phyloP scores from a whole-genome alignment of 2,329 filamentous ascomycete genomes.

The Xylaria sp. region DNA sequence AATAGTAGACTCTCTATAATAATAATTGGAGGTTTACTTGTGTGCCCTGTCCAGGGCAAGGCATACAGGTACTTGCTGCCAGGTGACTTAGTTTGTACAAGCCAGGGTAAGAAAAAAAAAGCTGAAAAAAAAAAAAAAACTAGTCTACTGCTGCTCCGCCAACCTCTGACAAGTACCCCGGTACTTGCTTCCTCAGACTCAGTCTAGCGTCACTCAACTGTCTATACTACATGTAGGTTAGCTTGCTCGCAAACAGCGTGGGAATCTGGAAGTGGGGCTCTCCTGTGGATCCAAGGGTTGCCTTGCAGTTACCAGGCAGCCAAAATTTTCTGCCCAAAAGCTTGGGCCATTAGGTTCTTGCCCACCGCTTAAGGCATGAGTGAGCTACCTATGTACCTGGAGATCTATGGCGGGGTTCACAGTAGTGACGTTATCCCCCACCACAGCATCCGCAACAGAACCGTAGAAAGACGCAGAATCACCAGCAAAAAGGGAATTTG shows the following conservation, averaged over 20 bases:
- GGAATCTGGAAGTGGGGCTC: neutral
- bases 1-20: neutral
- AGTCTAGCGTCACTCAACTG: too few species aligned
- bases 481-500: neutral
- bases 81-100: neutral
- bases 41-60: neutral
- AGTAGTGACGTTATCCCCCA: conserved; percentile 36
- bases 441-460: conserved; percentile 26
- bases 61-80: neutral
- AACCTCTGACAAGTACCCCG: neutral
- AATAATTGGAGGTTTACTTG: neutral
- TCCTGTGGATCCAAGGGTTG: conserved; percentile 23
- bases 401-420: conserved; percentile 34
- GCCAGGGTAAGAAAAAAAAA: neutral
- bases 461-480: conserved; percentile 19
- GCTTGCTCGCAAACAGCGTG: neutral
- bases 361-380: conserved; percentile 1
- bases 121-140: neutral
- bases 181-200: neutral
- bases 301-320: conserved; percentile 32
- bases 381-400: conserved; percentile 13
- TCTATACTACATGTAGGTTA: too few species aligned
- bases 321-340: conserved; percentile 37
- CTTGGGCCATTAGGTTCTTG: conserved; percentile 28
- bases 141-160: conserved; percentile 21